Conservation (phyloP, 163 green algal genomes). For the Trebouxiophyceae sp. region DNA sequence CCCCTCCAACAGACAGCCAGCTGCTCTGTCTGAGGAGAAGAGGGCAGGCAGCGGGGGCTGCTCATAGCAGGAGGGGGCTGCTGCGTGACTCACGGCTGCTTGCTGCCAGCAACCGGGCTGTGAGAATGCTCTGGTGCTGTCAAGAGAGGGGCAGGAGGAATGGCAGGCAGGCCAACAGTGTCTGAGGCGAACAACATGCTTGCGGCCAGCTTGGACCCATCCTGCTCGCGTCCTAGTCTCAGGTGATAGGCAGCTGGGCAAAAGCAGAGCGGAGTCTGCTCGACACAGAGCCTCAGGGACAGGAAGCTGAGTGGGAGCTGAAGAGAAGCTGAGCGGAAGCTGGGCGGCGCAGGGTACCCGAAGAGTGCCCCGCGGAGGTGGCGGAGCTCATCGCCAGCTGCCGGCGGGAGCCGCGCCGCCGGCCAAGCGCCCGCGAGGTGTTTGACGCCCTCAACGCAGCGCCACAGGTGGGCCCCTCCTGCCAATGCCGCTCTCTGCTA, state of each 20-base stretch:
- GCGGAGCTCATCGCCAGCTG: conserved; percentile 4
- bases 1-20: background rate
- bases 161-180: background rate
- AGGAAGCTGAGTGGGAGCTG: background rate
- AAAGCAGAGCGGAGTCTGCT: background rate
- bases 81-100: too few relatives aligned
- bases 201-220: too few relatives aligned
- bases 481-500: too few relatives aligned
- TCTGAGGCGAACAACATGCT: too few relatives aligned
- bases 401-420: background rate
- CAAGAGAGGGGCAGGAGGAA: background rate
- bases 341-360: conserved; percentile 11
- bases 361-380: conserved; percentile 12
- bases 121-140: too few relatives aligned
- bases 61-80: too few relatives aligned
- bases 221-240: too few relatives aligned
- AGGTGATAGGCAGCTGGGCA: too few relatives aligned
- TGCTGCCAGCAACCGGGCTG: too few relatives aligned
- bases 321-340: background rate
- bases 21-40: too few relatives aligned
- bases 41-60: too few relatives aligned
- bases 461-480: too few relatives aligned
- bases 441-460: background rate
- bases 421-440: background rate
- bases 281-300: background rate